phyloP scores from a whole-genome alignment of 2,329 filamentous ascomycete genomes.

The Xylariomycetidae sp. region DNA sequence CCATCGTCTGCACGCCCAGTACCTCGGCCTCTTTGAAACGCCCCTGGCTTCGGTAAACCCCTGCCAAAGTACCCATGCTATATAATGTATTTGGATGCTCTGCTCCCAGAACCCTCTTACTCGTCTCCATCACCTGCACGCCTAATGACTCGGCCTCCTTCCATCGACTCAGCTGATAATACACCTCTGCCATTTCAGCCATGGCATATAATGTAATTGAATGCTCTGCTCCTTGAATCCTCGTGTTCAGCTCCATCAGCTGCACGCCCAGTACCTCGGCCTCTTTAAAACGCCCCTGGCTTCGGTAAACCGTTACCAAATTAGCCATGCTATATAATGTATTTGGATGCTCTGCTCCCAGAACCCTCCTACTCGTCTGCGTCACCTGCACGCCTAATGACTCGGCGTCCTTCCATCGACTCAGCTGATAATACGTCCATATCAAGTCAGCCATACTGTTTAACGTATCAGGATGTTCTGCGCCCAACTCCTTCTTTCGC shows the following conservation, averaged over 20 bases:
- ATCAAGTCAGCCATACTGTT: not conserved
- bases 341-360: slow-evolving; percentile 12
- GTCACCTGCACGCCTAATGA: slow-evolving; percentile 8
- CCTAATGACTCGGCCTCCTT: slow-evolving; percentile 9
- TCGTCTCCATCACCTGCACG: slow-evolving; percentile 8
- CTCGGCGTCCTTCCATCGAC: slow-evolving; percentile 7
- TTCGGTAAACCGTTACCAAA: not conserved
- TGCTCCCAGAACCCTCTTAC: slow-evolving; percentile 9
- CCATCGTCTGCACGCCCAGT: not conserved
- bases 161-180: not conserved
- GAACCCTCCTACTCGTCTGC: slow-evolving; percentile 8
- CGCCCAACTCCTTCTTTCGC: slow-evolving; percentile 5
- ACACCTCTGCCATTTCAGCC: not conserved
- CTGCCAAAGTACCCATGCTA: slow-evolving; percentile 3
- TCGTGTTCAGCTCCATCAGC: not conserved
- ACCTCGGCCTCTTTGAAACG: not conserved
- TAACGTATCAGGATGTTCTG: not conserved
- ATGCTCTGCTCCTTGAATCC: not conserved
- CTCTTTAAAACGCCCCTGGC: not conserved
- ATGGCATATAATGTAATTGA: not conserved
- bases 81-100: slow-evolving; percentile 11
- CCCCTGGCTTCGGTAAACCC: not conserved
- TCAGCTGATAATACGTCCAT: not conserved
- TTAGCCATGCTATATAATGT: slow-evolving; percentile 5
- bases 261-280: not conserved